Evolutionary conservation across 2,329 filamentous ascomycete species (phyloP), one percentile per base, ranked within the genome.

Genomic region (Lasiodiplodia gonubiensis): DNA sequence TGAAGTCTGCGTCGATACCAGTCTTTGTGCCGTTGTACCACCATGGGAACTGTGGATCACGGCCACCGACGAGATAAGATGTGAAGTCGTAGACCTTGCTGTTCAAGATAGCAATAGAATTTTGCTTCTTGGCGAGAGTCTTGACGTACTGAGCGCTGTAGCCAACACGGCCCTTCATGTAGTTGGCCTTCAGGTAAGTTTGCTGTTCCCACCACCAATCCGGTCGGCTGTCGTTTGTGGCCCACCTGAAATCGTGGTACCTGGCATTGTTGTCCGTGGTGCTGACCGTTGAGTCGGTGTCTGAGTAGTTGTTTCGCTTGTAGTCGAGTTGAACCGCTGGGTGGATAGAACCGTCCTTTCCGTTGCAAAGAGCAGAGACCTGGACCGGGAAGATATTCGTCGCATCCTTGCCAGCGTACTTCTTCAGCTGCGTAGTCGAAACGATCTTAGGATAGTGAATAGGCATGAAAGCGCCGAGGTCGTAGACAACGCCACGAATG

Each of bases 201-300:
- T 97, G 93, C 77, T 94, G 89, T 80, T 99, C 92, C 67, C 86
- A 90, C 81, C 94, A 98, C 95, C 95, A 99, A 76, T 97, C 93
- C 2, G 90, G 89, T 12, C 94, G 90, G 61, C 86, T 90, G 75
- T 97, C 92, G 71, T 93, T 92, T 39, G 87, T 92, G 75, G 88
- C 93, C 75, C 86, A 89, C 68, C 95, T 89, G 87, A 99, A 99
- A 77, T 99, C 95, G 75, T 99, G 95, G 77, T 96, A 99, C 70
- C 87, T 82, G 25, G 89, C 83, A 74, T 97, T 97, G 25, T 84
- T 71, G 74, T 98, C 94, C 4, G 86, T 84, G 35, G 80, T 83
- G 74, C 85, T 88, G 76, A 93, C 86, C 27, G 91, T 82, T 25
- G 82, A 86, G 23, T 89, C 87, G 14, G 88, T 86, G 21, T 90